Evolutionary conservation across 140 eudicot species (phyloP).

Genomic region (Anethum foeniculum): DNA sequence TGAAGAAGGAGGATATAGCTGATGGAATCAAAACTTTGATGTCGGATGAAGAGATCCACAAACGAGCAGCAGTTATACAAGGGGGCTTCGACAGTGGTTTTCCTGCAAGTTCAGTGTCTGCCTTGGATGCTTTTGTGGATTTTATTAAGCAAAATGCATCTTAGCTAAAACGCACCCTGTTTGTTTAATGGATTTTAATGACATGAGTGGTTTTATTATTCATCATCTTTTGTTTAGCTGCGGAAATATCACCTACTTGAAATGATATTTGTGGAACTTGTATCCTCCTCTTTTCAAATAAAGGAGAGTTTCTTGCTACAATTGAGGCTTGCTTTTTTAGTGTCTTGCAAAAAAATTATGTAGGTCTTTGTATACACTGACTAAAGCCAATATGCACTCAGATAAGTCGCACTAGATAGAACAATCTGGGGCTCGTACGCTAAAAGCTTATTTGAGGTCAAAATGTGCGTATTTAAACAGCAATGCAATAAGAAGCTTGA

Average conservation of each 20-base stretch:
- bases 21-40: conserved; percentile 43
- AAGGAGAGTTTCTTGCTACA: neutral
- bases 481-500: no score
- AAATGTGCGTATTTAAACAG: no score
- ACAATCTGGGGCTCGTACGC: neutral
- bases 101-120: conserved; percentile 48
- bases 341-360: neutral
- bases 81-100: conserved; percentile 37
- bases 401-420: no score
- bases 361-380: neutral
- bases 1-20: conserved; percentile 35
- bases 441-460: no score
- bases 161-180: neutral
- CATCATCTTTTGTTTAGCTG: neutral
- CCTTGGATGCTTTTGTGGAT: conserved; percentile 50
- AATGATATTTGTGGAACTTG: neutral
- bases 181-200: neutral
- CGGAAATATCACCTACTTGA: neutral
- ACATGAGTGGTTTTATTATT: neutral
- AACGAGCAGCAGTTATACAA: conserved; percentile 22
- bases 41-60: conserved; percentile 48
- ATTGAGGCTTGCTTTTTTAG: neutral
- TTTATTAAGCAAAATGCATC: conserved; percentile 26
- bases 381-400: no score
- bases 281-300: neutral